These are phyloP conservation scores for Hypoxylon crocopeplum DNA, from an alignment of 495 filamentous ascomycete genomes.

Conservation along the genomic window DNA sequence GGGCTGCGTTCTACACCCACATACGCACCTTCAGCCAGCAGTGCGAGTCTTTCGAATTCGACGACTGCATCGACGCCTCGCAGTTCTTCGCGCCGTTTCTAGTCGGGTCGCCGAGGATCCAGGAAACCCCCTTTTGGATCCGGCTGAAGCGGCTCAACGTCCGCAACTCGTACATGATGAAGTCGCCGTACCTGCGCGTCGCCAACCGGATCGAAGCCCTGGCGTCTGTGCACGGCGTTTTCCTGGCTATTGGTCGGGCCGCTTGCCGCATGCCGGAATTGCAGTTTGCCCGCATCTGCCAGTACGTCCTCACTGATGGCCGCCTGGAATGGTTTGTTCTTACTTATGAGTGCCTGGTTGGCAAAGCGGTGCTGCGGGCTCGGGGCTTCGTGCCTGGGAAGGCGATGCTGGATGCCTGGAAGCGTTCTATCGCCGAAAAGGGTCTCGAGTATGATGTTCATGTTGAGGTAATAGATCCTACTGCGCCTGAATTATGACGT, in stretches of 20 bases:
- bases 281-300: slow-evolving; percentile 23
- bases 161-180: slow-evolving; percentile 37
- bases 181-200: slow-evolving; percentile 30
- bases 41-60: slow-evolving; percentile 35
- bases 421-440: background rate
- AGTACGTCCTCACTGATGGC: slow-evolving; percentile 30
- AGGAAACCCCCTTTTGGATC: slow-evolving; percentile 22
- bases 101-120: slow-evolving; percentile 1
- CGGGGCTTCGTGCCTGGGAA: slow-evolving; percentile 21
- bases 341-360: slow-evolving; percentile 15
- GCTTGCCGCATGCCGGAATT: slow-evolving; percentile 24
- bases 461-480: slow-evolving; percentile 8
- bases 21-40: slow-evolving; percentile 29
- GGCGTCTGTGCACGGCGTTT: slow-evolving; percentile 9
- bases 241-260: slow-evolving; percentile 21
- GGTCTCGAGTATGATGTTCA: slow-evolving; percentile 4
- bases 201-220: slow-evolving; percentile 21
- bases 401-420: slow-evolving; percentile 17
- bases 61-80: slow-evolving; percentile 31
- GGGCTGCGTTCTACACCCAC: slow-evolving; percentile 18
- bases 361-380: slow-evolving; percentile 1
- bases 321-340: slow-evolving; percentile 33
- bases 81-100: slow-evolving; percentile 33
- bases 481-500: slow-evolving; percentile 10
- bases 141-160: slow-evolving; percentile 25